phyloP scores from a whole-genome alignment of 257 asterid species.

The Gentiana straminea region DNA sequence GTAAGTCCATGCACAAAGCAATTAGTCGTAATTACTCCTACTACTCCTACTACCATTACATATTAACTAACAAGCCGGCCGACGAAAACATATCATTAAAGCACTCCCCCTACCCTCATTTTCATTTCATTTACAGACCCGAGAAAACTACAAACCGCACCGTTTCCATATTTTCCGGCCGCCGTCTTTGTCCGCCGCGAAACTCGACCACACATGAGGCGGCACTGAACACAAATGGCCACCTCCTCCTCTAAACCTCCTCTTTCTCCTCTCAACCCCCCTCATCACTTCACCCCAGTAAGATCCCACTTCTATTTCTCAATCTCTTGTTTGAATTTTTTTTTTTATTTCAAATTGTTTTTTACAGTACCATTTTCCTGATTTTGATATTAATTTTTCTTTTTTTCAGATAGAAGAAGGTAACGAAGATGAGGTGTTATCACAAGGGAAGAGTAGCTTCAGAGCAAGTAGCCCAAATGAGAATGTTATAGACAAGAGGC shows the following conservation, averaged over 20 bases:
- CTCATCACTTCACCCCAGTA: slow-evolving; percentile 87
- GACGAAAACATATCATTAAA: slow-evolving; percentile 20
- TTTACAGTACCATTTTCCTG: background rate
- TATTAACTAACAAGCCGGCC: background rate
- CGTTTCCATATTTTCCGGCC: background rate
- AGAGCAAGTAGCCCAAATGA: slow-evolving; percentile 49
- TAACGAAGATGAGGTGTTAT: slow-evolving; percentile 71
- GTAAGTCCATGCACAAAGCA: too few relatives aligned
- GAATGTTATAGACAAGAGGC: slow-evolving; percentile 14
- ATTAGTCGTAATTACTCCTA: too few relatives aligned
- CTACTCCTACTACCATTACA: too few relatives aligned
- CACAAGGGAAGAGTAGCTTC: slow-evolving; percentile 54
- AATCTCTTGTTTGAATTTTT: too few relatives aligned
- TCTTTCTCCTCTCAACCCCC: slow-evolving; percentile 56
- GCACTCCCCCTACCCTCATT: slow-evolving; percentile 4
- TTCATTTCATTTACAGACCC: background rate
- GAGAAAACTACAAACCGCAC: slow-evolving; percentile 7
- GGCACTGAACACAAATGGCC: slow-evolving; percentile 30
- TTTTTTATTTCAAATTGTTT: background rate
- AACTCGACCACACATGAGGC: slow-evolving; percentile 9
- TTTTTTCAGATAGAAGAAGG: slow-evolving; percentile 75
- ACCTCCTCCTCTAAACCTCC: slow-evolving; percentile 31
- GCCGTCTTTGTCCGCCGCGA: background rate
- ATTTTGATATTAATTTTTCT: background rate
- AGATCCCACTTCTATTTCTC: slow-evolving; percentile 4